Percentiles rank a stretch among this genome's conserved stretches.
These are phyloP conservation scores for Clavispora vitiphila DNA, from an alignment of 805 yeast genomes.

Conservation along the genomic window DNA sequence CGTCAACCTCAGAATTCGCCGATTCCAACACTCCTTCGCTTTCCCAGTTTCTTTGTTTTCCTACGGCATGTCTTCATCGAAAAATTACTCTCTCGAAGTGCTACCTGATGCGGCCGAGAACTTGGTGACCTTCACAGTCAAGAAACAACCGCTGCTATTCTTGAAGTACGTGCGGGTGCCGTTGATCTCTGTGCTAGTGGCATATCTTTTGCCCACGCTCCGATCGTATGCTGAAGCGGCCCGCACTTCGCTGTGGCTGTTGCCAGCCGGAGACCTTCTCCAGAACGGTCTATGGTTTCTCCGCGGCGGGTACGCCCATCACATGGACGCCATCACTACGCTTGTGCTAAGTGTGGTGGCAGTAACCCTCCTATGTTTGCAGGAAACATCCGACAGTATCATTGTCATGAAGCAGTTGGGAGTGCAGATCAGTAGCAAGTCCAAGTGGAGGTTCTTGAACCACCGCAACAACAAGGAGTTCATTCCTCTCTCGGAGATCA, in stretches of 20 bases:
- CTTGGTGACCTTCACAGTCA: conserved; percentile 14
- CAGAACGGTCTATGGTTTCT: conserved; percentile 2
- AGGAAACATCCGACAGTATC: conserved; percentile 38
- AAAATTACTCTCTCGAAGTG: conserved; percentile 26
- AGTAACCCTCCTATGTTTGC: conserved; percentile 20
- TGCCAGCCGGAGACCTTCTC: not conserved
- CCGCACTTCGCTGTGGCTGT: not conserved
- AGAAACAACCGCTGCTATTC: conserved; percentile 11
- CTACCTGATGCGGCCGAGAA: conserved; percentile 12
- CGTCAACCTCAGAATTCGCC: too few relatives aligned
- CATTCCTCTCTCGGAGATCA: conserved; percentile 51
- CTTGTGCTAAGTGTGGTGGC: conserved; percentile 2
- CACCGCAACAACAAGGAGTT: conserved; percentile 33
- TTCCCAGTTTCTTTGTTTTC: not conserved
- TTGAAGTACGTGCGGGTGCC: conserved; percentile 13
- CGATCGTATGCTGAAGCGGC: not conserved
- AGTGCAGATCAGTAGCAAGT: conserved; percentile 34
- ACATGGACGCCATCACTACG: not conserved
- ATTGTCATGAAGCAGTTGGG: conserved; percentile 44
- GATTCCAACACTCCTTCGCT: not conserved
- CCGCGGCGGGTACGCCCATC: conserved; percentile 10
- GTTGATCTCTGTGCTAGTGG: conserved; percentile 9
- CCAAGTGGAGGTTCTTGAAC: conserved; percentile 10
- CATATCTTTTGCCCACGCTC: not conserved
- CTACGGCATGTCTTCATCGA: conserved; percentile 23